These are phyloP conservation scores for Raphidocelis subcapitata DNA, from an alignment of 139 green algal species.

Conservation along the genomic window DNA sequence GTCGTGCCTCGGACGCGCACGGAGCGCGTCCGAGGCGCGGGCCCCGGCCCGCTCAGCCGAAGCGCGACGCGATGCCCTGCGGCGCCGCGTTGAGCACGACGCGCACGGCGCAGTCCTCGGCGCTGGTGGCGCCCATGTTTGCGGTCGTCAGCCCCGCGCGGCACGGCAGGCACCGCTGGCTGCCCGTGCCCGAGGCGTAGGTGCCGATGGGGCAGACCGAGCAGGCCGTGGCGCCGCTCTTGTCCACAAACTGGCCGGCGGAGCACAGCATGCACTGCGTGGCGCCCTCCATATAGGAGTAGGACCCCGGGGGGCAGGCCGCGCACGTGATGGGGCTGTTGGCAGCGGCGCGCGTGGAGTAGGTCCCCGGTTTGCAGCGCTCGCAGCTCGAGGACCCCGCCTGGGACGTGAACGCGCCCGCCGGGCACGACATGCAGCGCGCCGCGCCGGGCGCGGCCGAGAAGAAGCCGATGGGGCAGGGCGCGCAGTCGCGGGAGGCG, in stretches of 20 bases:
- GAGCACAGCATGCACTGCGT: constrained; percentile 23
- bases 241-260: constrained; percentile 11
- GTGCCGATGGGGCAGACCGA: constrained; percentile 23
- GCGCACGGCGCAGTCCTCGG: background rate
- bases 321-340: constrained; percentile 18
- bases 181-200: constrained; percentile 13
- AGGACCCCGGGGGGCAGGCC: constrained; percentile 20
- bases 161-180: constrained; percentile 23
- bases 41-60: background rate
- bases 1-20: no score
- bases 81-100: background rate
- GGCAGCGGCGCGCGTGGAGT: constrained; percentile 23
- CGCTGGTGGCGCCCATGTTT: background rate
- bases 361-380: constrained; percentile 15
- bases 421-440: constrained; percentile 22
- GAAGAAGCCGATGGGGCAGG: constrained; percentile 26
- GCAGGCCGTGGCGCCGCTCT: background rate
- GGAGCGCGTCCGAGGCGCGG: no score
- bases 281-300: constrained; percentile 18
- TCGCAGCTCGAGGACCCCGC: constrained; percentile 11
- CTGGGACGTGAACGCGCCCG: constrained; percentile 14
- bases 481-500: constrained; percentile 12
- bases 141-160: constrained; percentile 19
- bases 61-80: background rate
- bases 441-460: background rate